Base-by-base conservation (phyloP, 2,329 filamentous ascomycete species). In the Exophiala sp. region DNA sequence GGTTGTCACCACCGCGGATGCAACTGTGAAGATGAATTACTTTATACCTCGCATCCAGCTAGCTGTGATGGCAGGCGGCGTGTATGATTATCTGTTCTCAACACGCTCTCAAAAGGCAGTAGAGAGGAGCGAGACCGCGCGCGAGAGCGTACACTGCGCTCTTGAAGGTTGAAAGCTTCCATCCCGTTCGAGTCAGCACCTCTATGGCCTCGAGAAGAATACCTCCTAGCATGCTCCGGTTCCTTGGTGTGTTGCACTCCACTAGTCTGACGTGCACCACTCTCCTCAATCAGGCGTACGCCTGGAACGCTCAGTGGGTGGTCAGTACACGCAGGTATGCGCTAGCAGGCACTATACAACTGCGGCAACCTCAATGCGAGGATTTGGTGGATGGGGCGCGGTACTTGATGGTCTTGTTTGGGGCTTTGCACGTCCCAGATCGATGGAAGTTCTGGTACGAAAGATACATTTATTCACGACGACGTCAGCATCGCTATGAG, bases 51-150 rank as follows among this genome's bases (percentile, higher is more conserved):
- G 54, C 16, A 52, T 57, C 11, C 43, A 55, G 19, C 45, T 57
- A 35, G 54, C 54, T n/a, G 43, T 44, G n/a, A 49, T 57, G 23
- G 38, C 55, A 41, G 54, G 54, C 18, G 51, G 48, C 14, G 51
- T 57, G n/a, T 57, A 57, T 27, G 54, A 57, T 37, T 57, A 52
- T 43, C 18, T 57, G 32, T 48, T 45, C 44, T 54, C 54, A 22
- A 47, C 47, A 27, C 24, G 39, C 14, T 30, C 47, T 39, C 51
- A 52, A 57, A 48, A 41, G 46, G 50, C 16, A 53, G 38, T 41
- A 14, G 19, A 2, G 38, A 53, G 24, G 50, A 56, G 34, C 45
- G 53, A 19, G 41, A 37, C 9, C 18, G 27, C 19, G 50, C 50
- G 3, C 23, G 32, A 53, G 14, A 53, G 53, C 39, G 35, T 56